Percentiles rank a stretch among this genome's conserved stretches.
Evolutionary conservation across 768 basidiomycete genomes (phyloP).

Genomic region (Lentinula boryana): DNA sequence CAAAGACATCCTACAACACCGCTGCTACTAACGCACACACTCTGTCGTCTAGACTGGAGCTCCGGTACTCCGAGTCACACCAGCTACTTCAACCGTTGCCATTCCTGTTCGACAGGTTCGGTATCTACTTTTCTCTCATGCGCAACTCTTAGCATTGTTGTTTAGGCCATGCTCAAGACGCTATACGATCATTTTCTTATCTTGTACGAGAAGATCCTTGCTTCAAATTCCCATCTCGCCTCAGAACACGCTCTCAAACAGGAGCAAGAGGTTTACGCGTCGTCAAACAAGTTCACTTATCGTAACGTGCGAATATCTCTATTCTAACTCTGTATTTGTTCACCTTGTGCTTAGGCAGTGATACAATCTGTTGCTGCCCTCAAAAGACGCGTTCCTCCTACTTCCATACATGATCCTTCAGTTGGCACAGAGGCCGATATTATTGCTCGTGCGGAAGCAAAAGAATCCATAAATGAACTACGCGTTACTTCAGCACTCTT

Average conservation of each 20-base stretch:
- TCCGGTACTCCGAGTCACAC: slow-evolving; percentile 60
- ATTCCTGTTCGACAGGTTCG: slow-evolving; percentile 69
- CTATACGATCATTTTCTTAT: slow-evolving; percentile 68
- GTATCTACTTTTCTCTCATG: slow-evolving; percentile 6
- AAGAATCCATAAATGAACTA: slow-evolving; percentile 47
- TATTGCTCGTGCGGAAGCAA: slow-evolving; percentile 45
- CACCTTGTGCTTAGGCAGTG: slow-evolving; percentile 30
- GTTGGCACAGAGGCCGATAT: slow-evolving; percentile 74
- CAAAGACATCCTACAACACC: neutral
- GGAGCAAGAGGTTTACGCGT: slow-evolving; percentile 73
- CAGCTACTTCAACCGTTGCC: slow-evolving; percentile 66
- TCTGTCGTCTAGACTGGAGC: slow-evolving; percentile 40
- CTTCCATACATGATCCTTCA: slow-evolving; percentile 55
- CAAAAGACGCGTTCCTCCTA: slow-evolving; percentile 49
- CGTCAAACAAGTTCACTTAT: slow-evolving; percentile 74
- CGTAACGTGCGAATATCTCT: slow-evolving; percentile 53
- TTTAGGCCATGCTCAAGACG: slow-evolving; percentile 65
- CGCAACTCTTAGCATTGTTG: slow-evolving; percentile 1
- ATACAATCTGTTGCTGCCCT: slow-evolving; percentile 45
- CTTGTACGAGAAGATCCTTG: slow-evolving; percentile 55
- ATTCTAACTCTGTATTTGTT: neutral
- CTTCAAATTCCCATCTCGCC: slow-evolving; percentile 54
- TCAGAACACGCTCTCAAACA: slow-evolving; percentile 76
- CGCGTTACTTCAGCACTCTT: slow-evolving; percentile 48
- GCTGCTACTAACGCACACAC: neutral